A percentile compares a stretch with the other conserved stretches of the same genome.
Evolutionary conservation across 352 stramenopile species (phyloP).

Genomic region (Phytophthora colocasiae): DNA sequence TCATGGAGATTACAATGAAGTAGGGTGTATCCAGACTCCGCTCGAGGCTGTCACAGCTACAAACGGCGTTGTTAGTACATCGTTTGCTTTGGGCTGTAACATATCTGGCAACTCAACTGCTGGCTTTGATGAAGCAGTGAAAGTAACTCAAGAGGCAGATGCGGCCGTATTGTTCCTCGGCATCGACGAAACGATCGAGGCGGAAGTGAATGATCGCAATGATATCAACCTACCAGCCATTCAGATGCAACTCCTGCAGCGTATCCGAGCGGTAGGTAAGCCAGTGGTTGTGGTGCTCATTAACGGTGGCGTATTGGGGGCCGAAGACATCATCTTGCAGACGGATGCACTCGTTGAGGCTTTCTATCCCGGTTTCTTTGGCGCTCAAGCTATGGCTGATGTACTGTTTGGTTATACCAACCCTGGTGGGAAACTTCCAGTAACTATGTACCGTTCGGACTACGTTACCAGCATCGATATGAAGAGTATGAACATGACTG

Average conservation of each 20-base stretch:
- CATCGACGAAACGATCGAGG: background rate
- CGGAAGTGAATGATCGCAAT: background rate
- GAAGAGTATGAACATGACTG: constrained; percentile 10
- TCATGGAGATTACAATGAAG: constrained; percentile 6
- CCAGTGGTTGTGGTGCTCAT: constrained; percentile 2
- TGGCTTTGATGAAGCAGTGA: constrained; percentile 5
- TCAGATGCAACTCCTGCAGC: constrained; percentile 4
- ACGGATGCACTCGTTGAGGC: constrained; percentile 3
- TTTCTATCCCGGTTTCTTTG: constrained; percentile 4
- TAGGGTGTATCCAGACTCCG: constrained; percentile 2
- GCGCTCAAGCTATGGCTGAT: constrained; percentile 1
- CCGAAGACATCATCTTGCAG: constrained; percentile 6
- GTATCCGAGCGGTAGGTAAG: background rate
- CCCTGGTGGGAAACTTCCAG: constrained; percentile 1
- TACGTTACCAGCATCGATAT: constrained; percentile 1
- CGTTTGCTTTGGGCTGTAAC: constrained; percentile 1
- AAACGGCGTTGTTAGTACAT: background rate
- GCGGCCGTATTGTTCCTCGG: constrained; percentile 2
- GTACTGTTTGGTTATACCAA: background rate
- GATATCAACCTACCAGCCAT: constrained; percentile 4
- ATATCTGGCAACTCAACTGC: constrained; percentile 6
- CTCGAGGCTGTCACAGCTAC: background rate
- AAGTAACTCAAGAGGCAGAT: background rate
- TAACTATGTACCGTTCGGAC: constrained; percentile 6
- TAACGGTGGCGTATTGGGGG: constrained; percentile 1